phyloP scores from a whole-genome alignment of 1,284 basidiomycete species.

The Mycena sp. region DNA sequence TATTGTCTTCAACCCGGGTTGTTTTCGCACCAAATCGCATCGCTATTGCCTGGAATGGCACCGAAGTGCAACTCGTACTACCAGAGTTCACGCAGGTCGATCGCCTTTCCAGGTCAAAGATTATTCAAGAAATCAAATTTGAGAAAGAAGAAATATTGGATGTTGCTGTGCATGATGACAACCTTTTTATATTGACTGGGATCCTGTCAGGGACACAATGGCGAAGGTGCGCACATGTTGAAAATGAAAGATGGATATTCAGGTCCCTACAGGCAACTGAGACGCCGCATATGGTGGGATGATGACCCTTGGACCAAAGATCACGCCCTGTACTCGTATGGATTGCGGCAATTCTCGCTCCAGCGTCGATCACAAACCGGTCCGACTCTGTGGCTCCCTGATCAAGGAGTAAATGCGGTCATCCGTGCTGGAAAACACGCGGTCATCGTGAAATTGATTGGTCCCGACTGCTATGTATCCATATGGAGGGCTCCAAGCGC shows the following conservation, averaged over 20 bases:
- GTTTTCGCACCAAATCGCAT: background rate
- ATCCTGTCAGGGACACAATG: background rate
- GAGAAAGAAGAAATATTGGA: background rate
- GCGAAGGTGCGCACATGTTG: background rate
- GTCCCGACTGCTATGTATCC: background rate
- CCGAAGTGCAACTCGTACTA: too few species aligned
- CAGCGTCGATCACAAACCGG: background rate
- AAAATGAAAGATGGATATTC: background rate
- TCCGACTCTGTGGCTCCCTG: background rate
- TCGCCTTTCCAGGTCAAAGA: background rate
- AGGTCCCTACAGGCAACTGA: background rate
- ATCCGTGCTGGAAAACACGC: background rate
- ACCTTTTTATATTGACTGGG: background rate
- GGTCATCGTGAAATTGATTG: background rate
- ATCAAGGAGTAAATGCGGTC: background rate
- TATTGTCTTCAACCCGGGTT: background rate
- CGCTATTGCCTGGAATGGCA: background rate
- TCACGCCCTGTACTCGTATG: background rate
- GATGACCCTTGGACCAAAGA: background rate
- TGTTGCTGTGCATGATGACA: background rate
- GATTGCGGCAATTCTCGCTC: background rate
- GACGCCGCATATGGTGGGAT: background rate
- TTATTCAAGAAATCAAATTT: background rate
- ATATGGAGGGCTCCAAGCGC: background rate
- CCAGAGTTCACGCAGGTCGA: too few species aligned